Conservation (phyloP, 805 yeast species). For the Helenozyma baotianmanensis region DNA sequence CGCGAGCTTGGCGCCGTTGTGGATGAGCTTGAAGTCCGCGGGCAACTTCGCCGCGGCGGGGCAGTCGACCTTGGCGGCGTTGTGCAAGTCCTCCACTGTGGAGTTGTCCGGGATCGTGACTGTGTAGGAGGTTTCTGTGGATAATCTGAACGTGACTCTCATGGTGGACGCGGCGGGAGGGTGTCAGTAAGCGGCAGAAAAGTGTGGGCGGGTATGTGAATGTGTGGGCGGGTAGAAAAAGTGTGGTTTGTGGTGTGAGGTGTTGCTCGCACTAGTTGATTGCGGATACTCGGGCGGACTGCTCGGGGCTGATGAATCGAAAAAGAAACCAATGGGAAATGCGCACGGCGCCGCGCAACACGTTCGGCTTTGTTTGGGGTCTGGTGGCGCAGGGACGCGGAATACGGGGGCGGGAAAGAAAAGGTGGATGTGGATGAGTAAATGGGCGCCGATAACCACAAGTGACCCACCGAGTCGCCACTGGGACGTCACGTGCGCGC, state of each 20-base stretch:
- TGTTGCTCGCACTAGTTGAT: too few species aligned
- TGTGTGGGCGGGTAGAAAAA: background rate
- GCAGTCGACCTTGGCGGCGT: slow-evolving; percentile 39
- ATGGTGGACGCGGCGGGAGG: slow-evolving; percentile 16
- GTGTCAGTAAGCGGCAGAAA: background rate
- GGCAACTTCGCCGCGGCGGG: slow-evolving; percentile 32
- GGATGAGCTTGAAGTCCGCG: slow-evolving; percentile 34
- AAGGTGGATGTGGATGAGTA: too few species aligned
- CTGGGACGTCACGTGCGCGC: too few species aligned
- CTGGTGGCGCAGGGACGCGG: too few species aligned
- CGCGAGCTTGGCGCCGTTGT: slow-evolving; percentile 35
- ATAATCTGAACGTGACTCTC: slow-evolving; percentile 48
- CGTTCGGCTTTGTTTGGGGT: too few species aligned
- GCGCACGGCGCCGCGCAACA: too few species aligned
- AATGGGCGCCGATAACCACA: too few species aligned
- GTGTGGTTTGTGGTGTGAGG: background rate
- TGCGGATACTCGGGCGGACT: too few species aligned
- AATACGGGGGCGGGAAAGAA: too few species aligned
- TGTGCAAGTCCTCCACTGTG: slow-evolving; percentile 47
- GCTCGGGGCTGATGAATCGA: too few species aligned
- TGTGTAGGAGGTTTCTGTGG: slow-evolving; percentile 40
- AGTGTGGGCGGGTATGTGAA: background rate
- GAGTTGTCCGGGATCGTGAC: slow-evolving; percentile 50
- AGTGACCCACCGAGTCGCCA: too few species aligned
- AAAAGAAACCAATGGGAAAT: too few species aligned